phyloP scores from a whole-genome alignment of 495 filamentous ascomycete species.

The Aspergillus haitiensis region DNA sequence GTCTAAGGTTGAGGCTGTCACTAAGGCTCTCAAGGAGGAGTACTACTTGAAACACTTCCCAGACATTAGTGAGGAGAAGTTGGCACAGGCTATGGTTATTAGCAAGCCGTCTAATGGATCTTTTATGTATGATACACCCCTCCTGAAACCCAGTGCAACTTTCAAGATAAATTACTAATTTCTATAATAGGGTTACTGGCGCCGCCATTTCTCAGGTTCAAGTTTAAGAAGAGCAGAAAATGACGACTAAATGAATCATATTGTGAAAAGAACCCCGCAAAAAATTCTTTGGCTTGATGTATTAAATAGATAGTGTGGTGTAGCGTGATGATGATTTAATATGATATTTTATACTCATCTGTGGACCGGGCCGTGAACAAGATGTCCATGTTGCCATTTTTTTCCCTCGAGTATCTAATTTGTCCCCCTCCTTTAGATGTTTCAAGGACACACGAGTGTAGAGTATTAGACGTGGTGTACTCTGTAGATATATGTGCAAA shows the following conservation, averaged over 20 bases:
- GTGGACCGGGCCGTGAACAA: too few relatives aligned
- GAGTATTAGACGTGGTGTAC: too few relatives aligned
- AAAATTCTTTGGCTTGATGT: constrained; percentile 3
- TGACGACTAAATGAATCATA: background rate
- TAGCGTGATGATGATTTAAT: too few relatives aligned
- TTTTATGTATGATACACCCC: constrained; percentile 40
- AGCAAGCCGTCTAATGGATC: constrained; percentile 68
- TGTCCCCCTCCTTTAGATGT: too few relatives aligned
- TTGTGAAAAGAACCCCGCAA: background rate
- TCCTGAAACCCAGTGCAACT: background rate
- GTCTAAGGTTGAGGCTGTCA: constrained; percentile 80
- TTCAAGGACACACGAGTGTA: too few relatives aligned
- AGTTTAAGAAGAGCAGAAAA: constrained; percentile 22
- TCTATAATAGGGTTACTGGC: constrained; percentile 39
- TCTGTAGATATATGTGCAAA: too few relatives aligned
- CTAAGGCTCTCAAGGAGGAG: constrained; percentile 68
- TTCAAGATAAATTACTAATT: constrained; percentile 16
- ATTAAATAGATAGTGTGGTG: background rate
- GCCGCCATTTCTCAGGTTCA: constrained; percentile 42
- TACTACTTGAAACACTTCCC: constrained; percentile 78
- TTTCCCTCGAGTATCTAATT: too few relatives aligned
- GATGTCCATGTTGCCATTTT: too few relatives aligned
- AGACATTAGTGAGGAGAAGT: constrained; percentile 68
- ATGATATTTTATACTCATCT: too few relatives aligned
- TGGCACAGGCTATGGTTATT: constrained; percentile 80